phyloP scores from a whole-genome alignment of 1,284 basidiomycete species.

The Leccinum variabile region DNA sequence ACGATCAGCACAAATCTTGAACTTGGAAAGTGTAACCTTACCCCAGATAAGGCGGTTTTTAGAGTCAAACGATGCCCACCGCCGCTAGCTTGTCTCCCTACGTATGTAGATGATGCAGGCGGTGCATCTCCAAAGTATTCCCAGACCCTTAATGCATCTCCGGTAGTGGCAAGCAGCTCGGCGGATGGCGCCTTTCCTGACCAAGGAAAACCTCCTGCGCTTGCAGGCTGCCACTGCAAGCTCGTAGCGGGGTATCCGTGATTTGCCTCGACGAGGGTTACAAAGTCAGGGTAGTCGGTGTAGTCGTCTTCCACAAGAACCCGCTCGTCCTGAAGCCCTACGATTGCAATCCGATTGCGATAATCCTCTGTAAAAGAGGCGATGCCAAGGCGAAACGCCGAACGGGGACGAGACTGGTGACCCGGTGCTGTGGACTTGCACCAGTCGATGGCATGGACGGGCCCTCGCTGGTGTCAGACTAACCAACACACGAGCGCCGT shows the following conservation, averaged over 20 bases:
- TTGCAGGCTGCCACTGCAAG: conserved; percentile 80
- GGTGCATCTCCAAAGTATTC: conserved; percentile 72
- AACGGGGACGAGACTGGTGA: conserved; percentile 68
- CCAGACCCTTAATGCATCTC: conserved; percentile 87
- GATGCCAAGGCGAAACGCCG: conserved; percentile 77
- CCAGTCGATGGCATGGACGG: conserved; percentile 82
- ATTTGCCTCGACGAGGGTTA: conserved; percentile 73
- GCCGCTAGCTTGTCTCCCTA: conserved; percentile 60
- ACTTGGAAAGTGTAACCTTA: conserved; percentile 43
- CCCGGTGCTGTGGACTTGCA: conserved; percentile 77
- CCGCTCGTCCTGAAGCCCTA: conserved; percentile 81
- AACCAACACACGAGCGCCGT: background rate
- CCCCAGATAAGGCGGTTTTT: conserved; percentile 79
- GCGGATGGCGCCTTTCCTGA: conserved; percentile 57
- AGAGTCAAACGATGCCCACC: conserved; percentile 62
- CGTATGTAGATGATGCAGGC: conserved; percentile 60
- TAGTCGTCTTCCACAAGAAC: conserved; percentile 82
- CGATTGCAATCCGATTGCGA: conserved; percentile 77
- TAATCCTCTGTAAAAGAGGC: conserved; percentile 80
- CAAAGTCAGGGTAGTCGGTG: conserved; percentile 78
- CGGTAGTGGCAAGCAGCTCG: conserved; percentile 88
- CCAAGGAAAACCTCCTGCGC: conserved; percentile 61
- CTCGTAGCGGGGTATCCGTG: conserved; percentile 85
- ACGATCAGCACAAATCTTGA: conserved; percentile 15
- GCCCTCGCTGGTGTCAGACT: conserved; percentile 52